Conservation (phyloP, 2,329 filamentous ascomycete species). For the Neonectria sp. region DNA sequence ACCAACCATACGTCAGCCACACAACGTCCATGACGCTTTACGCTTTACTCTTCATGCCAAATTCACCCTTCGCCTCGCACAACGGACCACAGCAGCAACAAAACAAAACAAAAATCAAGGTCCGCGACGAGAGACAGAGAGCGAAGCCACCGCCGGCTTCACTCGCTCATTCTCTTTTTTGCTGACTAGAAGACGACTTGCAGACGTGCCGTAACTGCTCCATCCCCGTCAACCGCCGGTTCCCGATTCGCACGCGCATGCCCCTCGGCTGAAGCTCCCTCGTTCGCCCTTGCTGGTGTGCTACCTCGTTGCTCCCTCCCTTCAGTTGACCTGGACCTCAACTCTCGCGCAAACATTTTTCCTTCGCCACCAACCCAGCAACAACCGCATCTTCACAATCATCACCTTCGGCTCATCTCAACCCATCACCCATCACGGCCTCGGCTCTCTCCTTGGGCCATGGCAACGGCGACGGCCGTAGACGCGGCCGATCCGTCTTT, state of each 20-base stretch:
- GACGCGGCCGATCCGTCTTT: conserved; percentile 56
- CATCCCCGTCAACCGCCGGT: conserved; percentile 22
- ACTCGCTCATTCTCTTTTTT: not conserved
- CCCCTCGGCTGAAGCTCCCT: conserved; percentile 10
- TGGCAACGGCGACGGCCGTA: conserved; percentile 55
- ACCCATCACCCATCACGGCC: conserved; percentile 15
- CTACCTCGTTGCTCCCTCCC: conserved; percentile 1
- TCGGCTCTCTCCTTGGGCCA: conserved; percentile 26
- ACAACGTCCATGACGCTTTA: conserved; percentile 26
- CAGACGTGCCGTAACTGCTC: not conserved
- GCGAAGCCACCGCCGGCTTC: conserved; percentile 5
- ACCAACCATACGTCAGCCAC: conserved; percentile 23
- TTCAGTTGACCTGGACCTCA: not conserved
- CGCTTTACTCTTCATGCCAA: conserved; percentile 15
- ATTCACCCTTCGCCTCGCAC: not conserved
- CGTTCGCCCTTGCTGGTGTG: not conserved
- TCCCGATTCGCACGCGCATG: conserved; percentile 8
- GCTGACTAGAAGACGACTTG: not conserved
- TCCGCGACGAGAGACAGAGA: not conserved
- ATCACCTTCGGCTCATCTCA: conserved; percentile 5
- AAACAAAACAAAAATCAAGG: not conserved
- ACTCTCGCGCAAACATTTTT: not conserved
- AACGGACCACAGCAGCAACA: not conserved
- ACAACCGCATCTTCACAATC: conserved; percentile 11
- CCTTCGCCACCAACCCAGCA: not conserved